phyloP scores from a whole-genome alignment of 2,329 filamentous ascomycete species.

The Ceratocystis cubensis region DNA sequence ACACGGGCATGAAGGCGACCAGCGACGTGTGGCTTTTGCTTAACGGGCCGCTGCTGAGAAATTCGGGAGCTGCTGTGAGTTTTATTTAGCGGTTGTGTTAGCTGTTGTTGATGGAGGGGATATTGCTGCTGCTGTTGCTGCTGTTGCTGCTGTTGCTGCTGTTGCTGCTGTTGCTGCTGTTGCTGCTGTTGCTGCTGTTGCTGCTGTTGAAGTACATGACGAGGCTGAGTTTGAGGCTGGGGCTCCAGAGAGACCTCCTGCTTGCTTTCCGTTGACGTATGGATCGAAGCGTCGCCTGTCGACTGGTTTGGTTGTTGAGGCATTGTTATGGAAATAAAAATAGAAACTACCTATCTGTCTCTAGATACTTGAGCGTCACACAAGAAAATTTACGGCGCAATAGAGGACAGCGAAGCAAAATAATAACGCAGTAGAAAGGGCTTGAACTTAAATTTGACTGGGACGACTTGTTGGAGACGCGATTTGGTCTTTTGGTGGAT shows the following conservation, averaged over 20 bases:
- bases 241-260: neutral
- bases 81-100: neutral
- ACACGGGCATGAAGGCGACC: constrained; percentile 19
- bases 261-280: neutral
- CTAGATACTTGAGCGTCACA: neutral
- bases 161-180: no score
- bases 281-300: neutral
- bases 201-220: neutral
- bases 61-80: constrained; percentile 15
- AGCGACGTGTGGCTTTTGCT: constrained; percentile 20
- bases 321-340: constrained; percentile 7
- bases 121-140: neutral
- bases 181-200: constrained; percentile 4
- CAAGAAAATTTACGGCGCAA: neutral
- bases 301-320: neutral
- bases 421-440: neutral
- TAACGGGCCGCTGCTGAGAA: constrained; percentile 19
- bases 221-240: constrained; percentile 4
- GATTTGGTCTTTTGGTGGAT: neutral
- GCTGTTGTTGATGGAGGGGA: neutral
- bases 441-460: neutral
- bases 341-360: constrained; percentile 9
- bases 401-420: neutral
- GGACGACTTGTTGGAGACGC: neutral
- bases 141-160: neutral